Conservation (phyloP, 176 grass and related monocot species). For the Oryza longistaminata region DNA sequence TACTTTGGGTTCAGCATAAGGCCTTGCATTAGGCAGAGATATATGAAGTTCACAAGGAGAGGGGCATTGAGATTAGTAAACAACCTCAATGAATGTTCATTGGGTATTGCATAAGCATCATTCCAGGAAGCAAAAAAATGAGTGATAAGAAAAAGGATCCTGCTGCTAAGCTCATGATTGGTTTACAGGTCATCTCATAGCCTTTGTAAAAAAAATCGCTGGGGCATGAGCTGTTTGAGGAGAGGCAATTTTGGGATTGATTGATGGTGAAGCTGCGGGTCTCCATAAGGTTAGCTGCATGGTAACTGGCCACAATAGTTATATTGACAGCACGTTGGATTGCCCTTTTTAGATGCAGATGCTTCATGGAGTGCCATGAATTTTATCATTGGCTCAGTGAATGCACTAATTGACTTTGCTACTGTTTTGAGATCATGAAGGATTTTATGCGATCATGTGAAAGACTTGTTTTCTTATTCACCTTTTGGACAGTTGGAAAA, state of each 20-base stretch:
- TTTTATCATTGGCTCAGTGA: constrained; percentile 7
- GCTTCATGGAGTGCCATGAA: not conserved
- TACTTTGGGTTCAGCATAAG: not conserved
- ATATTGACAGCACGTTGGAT: not conserved
- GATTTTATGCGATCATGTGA: not conserved
- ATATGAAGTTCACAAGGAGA: not conserved
- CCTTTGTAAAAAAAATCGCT: not conserved
- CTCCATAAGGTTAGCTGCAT: constrained; percentile 19
- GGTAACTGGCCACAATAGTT: not conserved
- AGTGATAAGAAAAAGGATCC: not conserved
- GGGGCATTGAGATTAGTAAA: not conserved
- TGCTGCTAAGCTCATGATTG: not conserved
- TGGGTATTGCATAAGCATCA: not conserved
- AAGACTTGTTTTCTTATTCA: constrained; percentile 13
- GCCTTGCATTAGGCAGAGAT: not conserved
- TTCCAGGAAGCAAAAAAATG: not conserved
- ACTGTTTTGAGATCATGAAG: not conserved
- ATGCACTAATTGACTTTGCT: constrained; percentile 1
- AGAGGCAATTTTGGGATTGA: not conserved
- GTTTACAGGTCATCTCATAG: not conserved
- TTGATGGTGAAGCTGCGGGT: not conserved
- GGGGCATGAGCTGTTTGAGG: constrained; percentile 14
- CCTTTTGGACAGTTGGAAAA: constrained; percentile 8
- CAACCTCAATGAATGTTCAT: not conserved
- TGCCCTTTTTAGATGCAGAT: not conserved